Evolutionary conservation across 441 rosid genomes (phyloP).

Genomic region (Corymbia calophylla): DNA sequence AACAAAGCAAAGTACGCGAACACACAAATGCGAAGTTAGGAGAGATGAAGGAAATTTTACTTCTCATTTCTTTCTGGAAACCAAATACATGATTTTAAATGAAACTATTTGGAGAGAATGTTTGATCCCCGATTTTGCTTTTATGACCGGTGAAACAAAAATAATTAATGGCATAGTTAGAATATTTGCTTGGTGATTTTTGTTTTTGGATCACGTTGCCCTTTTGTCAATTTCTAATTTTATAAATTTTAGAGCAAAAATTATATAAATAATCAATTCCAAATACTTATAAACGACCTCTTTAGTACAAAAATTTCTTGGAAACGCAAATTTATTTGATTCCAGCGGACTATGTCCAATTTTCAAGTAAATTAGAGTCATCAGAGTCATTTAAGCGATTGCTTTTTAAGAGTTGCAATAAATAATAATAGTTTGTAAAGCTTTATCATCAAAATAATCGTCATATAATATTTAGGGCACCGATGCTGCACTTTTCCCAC

Average conservation of each 20-base stretch:
- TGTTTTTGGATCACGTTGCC: neutral
- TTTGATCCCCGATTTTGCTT: neutral
- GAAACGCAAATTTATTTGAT: no score
- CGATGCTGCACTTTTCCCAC: neutral
- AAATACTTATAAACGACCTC: no score
- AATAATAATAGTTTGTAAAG: no score
- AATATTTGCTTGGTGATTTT: no score
- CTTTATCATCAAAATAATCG: no score
- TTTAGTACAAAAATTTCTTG: neutral
- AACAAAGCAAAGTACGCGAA: neutral
- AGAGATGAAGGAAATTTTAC: neutral
- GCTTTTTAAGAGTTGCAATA: no score
- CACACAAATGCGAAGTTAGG: neutral
- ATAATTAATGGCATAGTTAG: neutral
- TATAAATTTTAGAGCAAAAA: neutral
- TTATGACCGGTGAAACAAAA: neutral
- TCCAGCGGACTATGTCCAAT: no score
- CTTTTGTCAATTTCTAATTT: neutral
- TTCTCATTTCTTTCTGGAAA: neutral
- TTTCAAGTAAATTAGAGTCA: no score
- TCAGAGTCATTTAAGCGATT: neutral
- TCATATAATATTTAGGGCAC: no score
- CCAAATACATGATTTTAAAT: neutral
- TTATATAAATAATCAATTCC: no score
- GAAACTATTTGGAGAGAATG: neutral